Conservation (phyloP, 2,329 filamentous ascomycete species). For the Graphium sp. region DNA sequence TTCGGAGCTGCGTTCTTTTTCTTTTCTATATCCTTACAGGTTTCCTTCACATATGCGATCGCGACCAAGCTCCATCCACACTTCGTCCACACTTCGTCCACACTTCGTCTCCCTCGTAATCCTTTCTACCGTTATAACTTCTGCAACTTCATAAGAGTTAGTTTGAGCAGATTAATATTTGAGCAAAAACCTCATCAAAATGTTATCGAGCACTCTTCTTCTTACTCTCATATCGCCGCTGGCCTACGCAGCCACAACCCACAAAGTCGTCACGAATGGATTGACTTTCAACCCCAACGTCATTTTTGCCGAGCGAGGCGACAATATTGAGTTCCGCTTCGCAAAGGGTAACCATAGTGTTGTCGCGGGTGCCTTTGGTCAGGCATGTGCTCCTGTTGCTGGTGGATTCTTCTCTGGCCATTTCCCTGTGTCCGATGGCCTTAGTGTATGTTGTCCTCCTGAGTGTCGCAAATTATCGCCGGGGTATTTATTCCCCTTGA, state of each 20-base stretch:
- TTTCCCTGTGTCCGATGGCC: slow-evolving; percentile 11
- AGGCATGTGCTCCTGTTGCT: slow-evolving; percentile 16
- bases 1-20: too few relatives aligned
- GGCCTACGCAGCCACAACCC: slow-evolving; percentile 11
- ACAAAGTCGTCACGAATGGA: slow-evolving; percentile 16
- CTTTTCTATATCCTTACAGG: too few relatives aligned
- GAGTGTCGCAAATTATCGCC: too few relatives aligned
- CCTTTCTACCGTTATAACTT: too few relatives aligned
- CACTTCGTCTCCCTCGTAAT: too few relatives aligned
- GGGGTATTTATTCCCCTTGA: too few relatives aligned
- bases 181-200: slow-evolving; percentile 11
- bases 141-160: too few relatives aligned
- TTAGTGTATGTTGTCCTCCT: slow-evolving; percentile 11
- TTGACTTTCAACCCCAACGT: slow-evolving; percentile 16
- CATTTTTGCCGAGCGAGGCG: slow-evolving; percentile 14
- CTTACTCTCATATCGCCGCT: slow-evolving; percentile 10
- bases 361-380: slow-evolving; percentile 16
- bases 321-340: slow-evolving; percentile 19
- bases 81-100: too few relatives aligned
- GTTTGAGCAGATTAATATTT: too few relatives aligned
- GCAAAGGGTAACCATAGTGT: slow-evolving; percentile 19
- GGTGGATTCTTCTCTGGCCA: slow-evolving; percentile 21
- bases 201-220: slow-evolving; percentile 11
- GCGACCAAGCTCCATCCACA: too few relatives aligned
- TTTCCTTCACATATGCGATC: too few relatives aligned